These are phyloP conservation scores for Botrytis deweyae DNA, from an alignment of 2,329 filamentous ascomycete species.

Conservation along the genomic window DNA sequence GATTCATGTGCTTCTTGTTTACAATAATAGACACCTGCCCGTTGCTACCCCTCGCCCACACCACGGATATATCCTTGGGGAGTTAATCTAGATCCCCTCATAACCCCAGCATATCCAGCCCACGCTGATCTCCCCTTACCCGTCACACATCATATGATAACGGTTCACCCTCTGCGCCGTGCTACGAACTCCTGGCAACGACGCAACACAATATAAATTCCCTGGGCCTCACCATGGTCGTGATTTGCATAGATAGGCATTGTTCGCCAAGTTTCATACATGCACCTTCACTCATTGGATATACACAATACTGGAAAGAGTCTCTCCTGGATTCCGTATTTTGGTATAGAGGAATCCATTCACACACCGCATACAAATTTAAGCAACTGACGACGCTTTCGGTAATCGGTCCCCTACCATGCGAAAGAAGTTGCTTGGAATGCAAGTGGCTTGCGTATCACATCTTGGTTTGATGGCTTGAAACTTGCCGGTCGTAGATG, in stretches of 20 bases:
- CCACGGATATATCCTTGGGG: not conserved
- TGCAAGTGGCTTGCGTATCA: not conserved
- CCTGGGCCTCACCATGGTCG: not conserved
- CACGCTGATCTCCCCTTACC: not conserved
- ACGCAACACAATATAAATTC: not conserved
- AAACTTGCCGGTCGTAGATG: not conserved
- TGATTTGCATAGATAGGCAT: not conserved
- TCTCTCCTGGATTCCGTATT: not conserved
- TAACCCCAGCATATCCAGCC: not conserved
- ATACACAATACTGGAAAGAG: not conserved
- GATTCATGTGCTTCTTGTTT: not conserved
- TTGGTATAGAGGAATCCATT: not conserved
- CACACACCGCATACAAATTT: not conserved
- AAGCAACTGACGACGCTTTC: not conserved
- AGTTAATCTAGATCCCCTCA: not conserved
- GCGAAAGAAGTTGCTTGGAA: not conserved
- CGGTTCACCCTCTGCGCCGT: slow-evolving; percentile 7
- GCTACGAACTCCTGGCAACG: not conserved
- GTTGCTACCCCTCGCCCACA: not conserved
- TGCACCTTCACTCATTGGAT: not conserved
- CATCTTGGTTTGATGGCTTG: not conserved
- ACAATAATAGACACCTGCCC: not conserved
- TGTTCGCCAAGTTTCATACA: not conserved
- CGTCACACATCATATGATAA: not conserved
- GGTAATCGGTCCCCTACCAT: not conserved